Evolutionary conservation across 495 filamentous ascomycete genomes (phyloP), one percentile per base, ranked within the genome.

Genomic region (Daldinia concentrica): DNA sequence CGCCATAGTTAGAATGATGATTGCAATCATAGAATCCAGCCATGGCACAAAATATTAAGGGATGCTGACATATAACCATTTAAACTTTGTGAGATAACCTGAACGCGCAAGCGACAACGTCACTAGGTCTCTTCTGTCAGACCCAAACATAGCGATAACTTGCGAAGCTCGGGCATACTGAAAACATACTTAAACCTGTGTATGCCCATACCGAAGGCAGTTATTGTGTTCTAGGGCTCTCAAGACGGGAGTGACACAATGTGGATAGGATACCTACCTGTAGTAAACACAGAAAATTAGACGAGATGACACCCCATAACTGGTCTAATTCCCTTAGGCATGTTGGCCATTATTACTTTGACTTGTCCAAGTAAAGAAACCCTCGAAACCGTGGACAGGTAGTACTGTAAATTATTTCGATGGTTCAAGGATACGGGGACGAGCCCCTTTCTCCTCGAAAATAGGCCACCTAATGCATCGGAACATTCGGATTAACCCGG

Each of bases 81-180:
- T 68, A 60, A 51, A 72, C 41, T 58, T 58, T 30, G 34, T 22
- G 45, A 7, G 45, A 24, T 37, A 45, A 30, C 17, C 12, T 29
- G 52, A 58, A 63, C 54, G 48, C 69, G 52, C 52, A 66, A 66
- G 9, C 43, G 9, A n/a, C 43, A 27, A 67, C 63, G 69, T 67
- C 69, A 71, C 30, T 37, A 45, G 39, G 7, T 6, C 14, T 55
- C 26, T 55, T 43, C 41, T 61, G 22, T 39, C 4, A 62, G 22
- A 8, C n/a, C 45, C 41, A 14, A 19, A 51, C 11, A 52, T 1
- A 69, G 60, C 12, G 39, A 54, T n/a, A 30, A n/a, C 50, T n/a
- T 29, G 12, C 50, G 5, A 30, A 6, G 0, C 1, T 29, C 22
- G 14, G 14, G 2, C 26, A 54, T n/a, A 48, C 9, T 8, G 9